Percentiles rank a stretch among this genome's conserved stretches.
Conservation (phyloP, 768 basidiomycete species). For the Arthromyces matolae region DNA sequence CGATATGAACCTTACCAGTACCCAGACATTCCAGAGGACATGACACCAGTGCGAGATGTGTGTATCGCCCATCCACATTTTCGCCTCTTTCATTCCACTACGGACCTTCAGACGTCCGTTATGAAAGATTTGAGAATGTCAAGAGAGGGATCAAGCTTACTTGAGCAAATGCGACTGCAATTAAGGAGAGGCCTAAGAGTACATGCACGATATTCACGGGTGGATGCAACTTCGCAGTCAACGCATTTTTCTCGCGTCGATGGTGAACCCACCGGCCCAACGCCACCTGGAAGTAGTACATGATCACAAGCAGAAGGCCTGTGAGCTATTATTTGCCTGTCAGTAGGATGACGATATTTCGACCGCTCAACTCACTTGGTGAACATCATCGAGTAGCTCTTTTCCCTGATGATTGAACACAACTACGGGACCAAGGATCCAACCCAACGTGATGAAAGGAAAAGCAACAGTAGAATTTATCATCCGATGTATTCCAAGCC, state of each 20-base stretch:
- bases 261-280: conserved; percentile 54
- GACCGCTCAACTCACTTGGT: conserved; percentile 36
- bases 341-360: background rate
- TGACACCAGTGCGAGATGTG: conserved; percentile 35
- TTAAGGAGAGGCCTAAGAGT: conserved; percentile 43
- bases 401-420: conserved; percentile 34
- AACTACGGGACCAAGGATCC: conserved; percentile 44
- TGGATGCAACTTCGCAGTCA: conserved; percentile 37
- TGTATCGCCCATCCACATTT: conserved; percentile 31
- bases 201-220: conserved; percentile 57
- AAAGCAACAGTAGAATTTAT: conserved; percentile 46
- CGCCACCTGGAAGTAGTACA: conserved; percentile 49
- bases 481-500: conserved; percentile 56
- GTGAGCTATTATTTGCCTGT: conserved; percentile 33
- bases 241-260: conserved; percentile 26
- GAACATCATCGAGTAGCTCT: conserved; percentile 34
- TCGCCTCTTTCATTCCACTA: conserved; percentile 45
- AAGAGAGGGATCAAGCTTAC: conserved; percentile 20
- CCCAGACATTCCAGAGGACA: conserved; percentile 44
- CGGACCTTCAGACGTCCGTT: conserved; percentile 26
- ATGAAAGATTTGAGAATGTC: background rate
- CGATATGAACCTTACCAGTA: conserved; percentile 37
- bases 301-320: conserved; percentile 46
- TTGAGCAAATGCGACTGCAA: conserved; percentile 51
- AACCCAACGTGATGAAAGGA: conserved; percentile 47